Evolutionary conservation across 2,329 filamentous ascomycete species (phyloP), one percentile per base, ranked within the genome.

Genomic region (Trichothecium sympodiale): DNA sequence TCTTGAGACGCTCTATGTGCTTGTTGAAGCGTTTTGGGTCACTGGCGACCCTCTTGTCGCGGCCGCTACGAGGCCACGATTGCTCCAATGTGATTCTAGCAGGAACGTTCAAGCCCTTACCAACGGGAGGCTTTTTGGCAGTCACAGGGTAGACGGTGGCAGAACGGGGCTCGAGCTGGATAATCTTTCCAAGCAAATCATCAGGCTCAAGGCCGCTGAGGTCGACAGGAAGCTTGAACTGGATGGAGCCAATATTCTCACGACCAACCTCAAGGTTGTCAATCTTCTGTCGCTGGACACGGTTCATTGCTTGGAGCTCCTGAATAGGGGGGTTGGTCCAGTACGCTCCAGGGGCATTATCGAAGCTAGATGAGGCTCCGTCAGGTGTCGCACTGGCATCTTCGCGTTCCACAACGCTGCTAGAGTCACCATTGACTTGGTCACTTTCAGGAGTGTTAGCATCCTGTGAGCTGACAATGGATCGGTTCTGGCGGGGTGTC

Each of bases 51-150:
- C 66, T 69, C 53, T 73, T 75, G 43, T 77, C 72, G 36, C 53
- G 72, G 29, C 60, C 72, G 18, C 55, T 54, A 38, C 89, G 82
- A 20, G 91, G 91, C 80, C 85, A 96, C 1, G 88, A 94, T 53
- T 96, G 89, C 54, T 91, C 80, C 9, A 98, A 71, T n/a, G 73
- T 76, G 43, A 98, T 88, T 27, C 74, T 78, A 0, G 91, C 85
- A 3, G 87, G 88, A 7, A 95, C 85, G 50, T 98, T 98, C 43
- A 98, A 69, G 5, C 86, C 89, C 51, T 87, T 85, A 39, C 93
- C 91, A 39, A 80, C 71, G 0, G 81, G 72, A 13, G 91, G 88
- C 60, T 95, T 98, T 52, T 78, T 77, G 5, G 72, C 69, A 29
- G 77, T 67, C 31, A 81, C 72, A 4, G 76, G 80, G 51, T 98